Conservation (phyloP, 2,329 filamentous ascomycete species). For the Apiospora rasikravindrae region DNA sequence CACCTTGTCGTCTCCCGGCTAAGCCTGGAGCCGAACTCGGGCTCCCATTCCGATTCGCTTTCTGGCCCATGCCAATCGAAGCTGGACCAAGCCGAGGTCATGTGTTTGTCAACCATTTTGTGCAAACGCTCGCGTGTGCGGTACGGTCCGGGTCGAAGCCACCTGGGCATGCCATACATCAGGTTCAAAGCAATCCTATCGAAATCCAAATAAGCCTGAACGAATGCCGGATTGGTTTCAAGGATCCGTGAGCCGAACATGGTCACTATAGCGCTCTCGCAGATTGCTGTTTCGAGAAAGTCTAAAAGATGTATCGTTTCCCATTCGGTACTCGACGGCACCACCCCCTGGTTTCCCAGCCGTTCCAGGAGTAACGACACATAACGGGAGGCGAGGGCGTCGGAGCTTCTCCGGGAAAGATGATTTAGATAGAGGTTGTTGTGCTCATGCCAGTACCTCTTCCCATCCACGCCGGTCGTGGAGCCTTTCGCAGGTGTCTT, state of each 20-base stretch:
- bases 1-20: neutral
- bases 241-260: slow-evolving; percentile 26
- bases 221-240: slow-evolving; percentile 23
- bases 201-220: slow-evolving; percentile 28
- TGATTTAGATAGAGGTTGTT: slow-evolving; percentile 27
- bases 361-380: slow-evolving; percentile 23
- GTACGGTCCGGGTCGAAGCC: neutral
- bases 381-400: slow-evolving; percentile 24
- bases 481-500: slow-evolving; percentile 18
- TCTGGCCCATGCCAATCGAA: neutral
- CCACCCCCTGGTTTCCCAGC: slow-evolving; percentile 10
- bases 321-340: slow-evolving; percentile 21
- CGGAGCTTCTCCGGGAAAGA: slow-evolving; percentile 22
- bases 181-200: slow-evolving; percentile 23
- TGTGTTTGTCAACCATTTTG: neutral
- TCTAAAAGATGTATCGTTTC: slow-evolving; percentile 21
- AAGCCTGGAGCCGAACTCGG: neutral
- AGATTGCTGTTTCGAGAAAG: slow-evolving; percentile 26
- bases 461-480: slow-evolving; percentile 17
- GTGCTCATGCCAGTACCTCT: slow-evolving; percentile 27
- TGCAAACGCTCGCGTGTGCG: neutral
- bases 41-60: neutral
- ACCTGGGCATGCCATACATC: neutral
- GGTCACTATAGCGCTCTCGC: slow-evolving; percentile 24
- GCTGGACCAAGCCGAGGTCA: neutral